A percentile compares a stretch with the other conserved stretches of the same genome.
phyloP scores from a whole-genome alignment of 371 early-diverging fungal species.

The Apophysomyces ossiformis region DNA sequence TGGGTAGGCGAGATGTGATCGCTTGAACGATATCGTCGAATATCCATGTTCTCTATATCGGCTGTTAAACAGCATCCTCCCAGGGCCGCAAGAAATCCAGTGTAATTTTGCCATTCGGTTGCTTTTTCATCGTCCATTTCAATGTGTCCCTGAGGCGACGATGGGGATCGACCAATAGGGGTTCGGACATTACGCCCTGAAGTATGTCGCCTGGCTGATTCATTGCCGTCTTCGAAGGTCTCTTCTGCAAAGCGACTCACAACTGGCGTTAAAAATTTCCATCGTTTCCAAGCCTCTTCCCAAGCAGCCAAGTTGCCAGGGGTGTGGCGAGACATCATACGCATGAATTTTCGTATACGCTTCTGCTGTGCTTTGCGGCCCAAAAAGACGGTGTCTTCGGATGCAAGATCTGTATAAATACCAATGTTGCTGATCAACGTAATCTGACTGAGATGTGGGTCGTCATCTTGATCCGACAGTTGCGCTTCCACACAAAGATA shows the following conservation, averaged over 20 bases:
- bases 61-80: constrained; percentile 65
- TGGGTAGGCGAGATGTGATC: not conserved
- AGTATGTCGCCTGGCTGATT: not conserved
- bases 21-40: constrained; percentile 3
- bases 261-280: constrained; percentile 62
- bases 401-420: constrained; percentile 71
- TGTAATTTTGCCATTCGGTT: constrained; percentile 71
- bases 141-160: constrained; percentile 15
- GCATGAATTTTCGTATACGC: constrained; percentile 70
- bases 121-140: constrained; percentile 49
- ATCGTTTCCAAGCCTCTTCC: constrained; percentile 83
- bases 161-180: constrained; percentile 15
- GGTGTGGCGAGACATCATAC: constrained; percentile 69
- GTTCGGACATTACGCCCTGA: constrained; percentile 6
- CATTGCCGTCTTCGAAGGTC: constrained; percentile 13
- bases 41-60: constrained; percentile 15
- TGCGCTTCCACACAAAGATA: constrained; percentile 63
- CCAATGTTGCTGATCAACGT: constrained; percentile 70
- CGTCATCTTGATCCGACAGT: constrained; percentile 60
- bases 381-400: constrained; percentile 57
- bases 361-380: constrained; percentile 82
- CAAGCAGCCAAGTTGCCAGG: constrained; percentile 82
- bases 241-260: constrained; percentile 53
- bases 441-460: constrained; percentile 51
- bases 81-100: constrained; percentile 72